These are phyloP conservation scores for Septoria petroselini DNA, from an alignment of 2,329 filamentous ascomycete species.

Conservation along the genomic window DNA sequence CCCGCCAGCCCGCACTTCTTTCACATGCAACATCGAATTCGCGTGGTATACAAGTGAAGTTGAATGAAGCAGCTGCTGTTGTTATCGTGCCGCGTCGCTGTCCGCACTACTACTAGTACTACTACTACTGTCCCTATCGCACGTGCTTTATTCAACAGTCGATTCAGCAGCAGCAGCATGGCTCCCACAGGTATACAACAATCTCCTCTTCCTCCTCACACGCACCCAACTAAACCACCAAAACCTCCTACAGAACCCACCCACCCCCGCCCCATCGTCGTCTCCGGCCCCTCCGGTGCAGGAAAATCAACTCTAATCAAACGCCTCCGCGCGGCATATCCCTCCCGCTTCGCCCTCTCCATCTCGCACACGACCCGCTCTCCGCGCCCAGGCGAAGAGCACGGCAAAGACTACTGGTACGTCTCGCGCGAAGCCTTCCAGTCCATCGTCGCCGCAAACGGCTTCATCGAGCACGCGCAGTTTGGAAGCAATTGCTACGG, in stretches of 20 bases:
- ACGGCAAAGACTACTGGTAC: constrained; percentile 81
- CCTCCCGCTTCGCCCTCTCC: constrained; percentile 63
- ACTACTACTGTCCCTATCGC: too few relatives aligned
- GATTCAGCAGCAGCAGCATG: constrained; percentile 21
- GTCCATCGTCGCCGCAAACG: constrained; percentile 62
- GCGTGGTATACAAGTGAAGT: too few relatives aligned
- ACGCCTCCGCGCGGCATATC: constrained; percentile 64
- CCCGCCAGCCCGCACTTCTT: too few relatives aligned
- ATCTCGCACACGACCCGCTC: constrained; percentile 70
- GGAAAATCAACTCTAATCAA: constrained; percentile 80
- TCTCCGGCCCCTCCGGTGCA: constrained; percentile 75
- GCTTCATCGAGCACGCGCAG: constrained; percentile 82
- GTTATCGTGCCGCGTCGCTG: too few relatives aligned
- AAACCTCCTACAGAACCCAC: constrained; percentile 11
- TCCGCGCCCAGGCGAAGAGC: constrained; percentile 69
- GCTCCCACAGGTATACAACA: constrained; percentile 25
- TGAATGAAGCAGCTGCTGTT: too few relatives aligned
- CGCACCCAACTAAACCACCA: constrained; percentile 7
- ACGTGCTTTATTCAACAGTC: too few relatives aligned
- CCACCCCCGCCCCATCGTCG: constrained; percentile 62
- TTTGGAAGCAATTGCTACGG: constrained; percentile 88
- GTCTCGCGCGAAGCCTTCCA: constrained; percentile 65
- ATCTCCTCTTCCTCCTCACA: not conserved
- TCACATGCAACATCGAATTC: too few relatives aligned
- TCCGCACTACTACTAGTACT: too few relatives aligned